phyloP scores from a whole-genome alignment of 345 rosid species.

The Aquilaria sinensis region DNA sequence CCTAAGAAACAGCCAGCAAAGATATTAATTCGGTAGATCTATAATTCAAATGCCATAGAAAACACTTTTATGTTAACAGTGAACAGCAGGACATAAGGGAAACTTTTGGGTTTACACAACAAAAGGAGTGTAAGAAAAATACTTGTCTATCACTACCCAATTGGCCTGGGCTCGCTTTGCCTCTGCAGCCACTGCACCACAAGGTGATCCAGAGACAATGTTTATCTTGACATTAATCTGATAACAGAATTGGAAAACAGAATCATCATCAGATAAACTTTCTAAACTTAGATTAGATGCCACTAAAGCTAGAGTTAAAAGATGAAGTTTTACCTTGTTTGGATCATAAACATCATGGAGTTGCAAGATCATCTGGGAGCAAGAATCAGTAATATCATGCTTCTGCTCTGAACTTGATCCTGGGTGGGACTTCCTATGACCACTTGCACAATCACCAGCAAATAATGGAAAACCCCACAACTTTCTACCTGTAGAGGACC shows the following conservation, averaged over 20 bases:
- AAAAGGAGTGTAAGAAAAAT: conserved; percentile 14
- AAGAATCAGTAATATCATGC: conserved; percentile 74
- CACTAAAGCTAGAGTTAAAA: neutral
- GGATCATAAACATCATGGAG: conserved; percentile 98
- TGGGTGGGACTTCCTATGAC: conserved; percentile 54
- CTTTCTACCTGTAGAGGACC: conserved; percentile 52
- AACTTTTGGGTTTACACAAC: neutral
- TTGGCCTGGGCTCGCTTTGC: conserved; percentile 67
- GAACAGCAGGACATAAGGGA: neutral
- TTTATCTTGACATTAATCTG: conserved; percentile 91
- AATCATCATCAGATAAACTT: conserved; percentile 6
- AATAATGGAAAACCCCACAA: conserved; percentile 91
- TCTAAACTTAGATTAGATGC: neutral
- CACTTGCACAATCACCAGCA: conserved; percentile 90
- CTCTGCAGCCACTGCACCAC: conserved; percentile 84
- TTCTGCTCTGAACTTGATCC: conserved; percentile 71
- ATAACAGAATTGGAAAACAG: conserved; percentile 5
- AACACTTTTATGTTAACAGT: neutral
- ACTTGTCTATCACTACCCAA: conserved; percentile 99
- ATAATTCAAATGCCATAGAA: neutral
- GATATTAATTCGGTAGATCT: conserved; percentile 3
- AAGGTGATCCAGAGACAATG: conserved; percentile 84
- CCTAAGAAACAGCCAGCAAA: conserved; percentile 28
- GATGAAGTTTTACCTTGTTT: conserved; percentile 53
- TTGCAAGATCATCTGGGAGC: conserved; percentile 98